Evolutionary conservation across 2,329 filamentous ascomycete species (phyloP).

Genomic region (Aspergillus pseudoviridinutans): DNA sequence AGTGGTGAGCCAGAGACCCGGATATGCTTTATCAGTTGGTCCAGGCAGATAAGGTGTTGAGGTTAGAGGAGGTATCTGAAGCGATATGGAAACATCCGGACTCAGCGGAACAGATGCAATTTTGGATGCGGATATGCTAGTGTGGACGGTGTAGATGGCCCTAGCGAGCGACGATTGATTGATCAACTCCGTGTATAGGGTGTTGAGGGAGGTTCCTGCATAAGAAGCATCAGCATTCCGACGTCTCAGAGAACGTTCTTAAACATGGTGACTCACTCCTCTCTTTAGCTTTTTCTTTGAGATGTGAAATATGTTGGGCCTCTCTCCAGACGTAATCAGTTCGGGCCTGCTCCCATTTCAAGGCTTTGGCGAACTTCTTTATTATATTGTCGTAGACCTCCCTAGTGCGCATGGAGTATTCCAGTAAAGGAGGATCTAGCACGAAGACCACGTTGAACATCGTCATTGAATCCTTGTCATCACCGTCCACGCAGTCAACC

Average conservation of each 20-base stretch:
- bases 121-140: slow-evolving; percentile 74
- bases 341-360: slow-evolving; percentile 88
- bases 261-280: slow-evolving; percentile 26
- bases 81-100: slow-evolving; percentile 55
- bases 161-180: slow-evolving; percentile 72
- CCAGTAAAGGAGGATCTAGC: slow-evolving; percentile 71
- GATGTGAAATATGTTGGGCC: slow-evolving; percentile 72
- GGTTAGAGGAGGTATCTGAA: slow-evolving; percentile 59
- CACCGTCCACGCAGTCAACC: slow-evolving; percentile 23
- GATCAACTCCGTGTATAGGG: slow-evolving; percentile 41
- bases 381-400: slow-evolving; percentile 87
- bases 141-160: slow-evolving; percentile 77
- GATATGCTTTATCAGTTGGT: slow-evolving; percentile 64
- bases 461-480: slow-evolving; percentile 65
- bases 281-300: slow-evolving; percentile 79
- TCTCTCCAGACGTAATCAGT: slow-evolving; percentile 90
- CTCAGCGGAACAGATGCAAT: slow-evolving; percentile 81
- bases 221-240: slow-evolving; percentile 11
- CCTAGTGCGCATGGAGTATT: slow-evolving; percentile 66
- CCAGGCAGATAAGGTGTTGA: slow-evolving; percentile 71
- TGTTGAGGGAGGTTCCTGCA: slow-evolving; percentile 32
- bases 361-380: slow-evolving; percentile 85
- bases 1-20: slow-evolving; percentile 81
- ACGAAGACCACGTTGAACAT: slow-evolving; percentile 99
- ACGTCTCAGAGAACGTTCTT: neutral